These are phyloP conservation scores for Drechslerella coelobrocha DNA, from an alignment of 2,329 filamentous ascomycete species.

Conservation along the genomic window DNA sequence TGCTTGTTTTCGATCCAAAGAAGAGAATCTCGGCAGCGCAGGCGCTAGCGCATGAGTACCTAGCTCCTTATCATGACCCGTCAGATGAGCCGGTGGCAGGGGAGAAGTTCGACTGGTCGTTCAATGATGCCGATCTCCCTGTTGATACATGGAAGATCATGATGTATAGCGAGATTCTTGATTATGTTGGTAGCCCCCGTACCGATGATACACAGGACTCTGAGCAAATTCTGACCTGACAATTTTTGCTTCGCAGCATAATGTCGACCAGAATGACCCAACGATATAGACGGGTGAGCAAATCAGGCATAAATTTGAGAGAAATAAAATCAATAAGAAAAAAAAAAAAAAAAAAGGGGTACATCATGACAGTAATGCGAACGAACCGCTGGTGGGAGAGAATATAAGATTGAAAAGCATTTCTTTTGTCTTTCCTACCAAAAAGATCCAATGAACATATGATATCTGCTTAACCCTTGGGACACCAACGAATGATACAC, in stretches of 20 bases:
- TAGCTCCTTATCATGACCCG: constrained; percentile 95
- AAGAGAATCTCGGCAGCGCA: constrained; percentile 88
- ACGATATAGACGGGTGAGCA: constrained; percentile 16
- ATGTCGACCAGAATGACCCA: constrained; percentile 48
- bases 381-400: constrained; percentile 28
- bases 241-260: constrained; percentile 22
- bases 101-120: constrained; percentile 99
- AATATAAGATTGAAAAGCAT: constrained; percentile 19
- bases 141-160: constrained; percentile 99
- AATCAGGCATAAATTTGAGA: not conserved
- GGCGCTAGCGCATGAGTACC: constrained; percentile 88
- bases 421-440: constrained; percentile 6
- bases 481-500: no score
- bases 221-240: constrained; percentile 4
- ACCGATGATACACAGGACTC: not conserved
- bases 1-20: constrained; percentile 99
- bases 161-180: constrained; percentile 72
- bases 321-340: constrained; percentile 12
- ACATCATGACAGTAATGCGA: constrained; percentile 4
- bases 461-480: not conserved
- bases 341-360: constrained; percentile 9
- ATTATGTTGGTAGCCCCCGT: constrained; percentile 45
- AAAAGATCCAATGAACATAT: constrained; percentile 2
- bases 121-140: constrained; percentile 95
- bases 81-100: constrained; percentile 94